Conservation (phyloP, 2,329 filamentous ascomycete genomes). For the Apiospora marii region DNA sequence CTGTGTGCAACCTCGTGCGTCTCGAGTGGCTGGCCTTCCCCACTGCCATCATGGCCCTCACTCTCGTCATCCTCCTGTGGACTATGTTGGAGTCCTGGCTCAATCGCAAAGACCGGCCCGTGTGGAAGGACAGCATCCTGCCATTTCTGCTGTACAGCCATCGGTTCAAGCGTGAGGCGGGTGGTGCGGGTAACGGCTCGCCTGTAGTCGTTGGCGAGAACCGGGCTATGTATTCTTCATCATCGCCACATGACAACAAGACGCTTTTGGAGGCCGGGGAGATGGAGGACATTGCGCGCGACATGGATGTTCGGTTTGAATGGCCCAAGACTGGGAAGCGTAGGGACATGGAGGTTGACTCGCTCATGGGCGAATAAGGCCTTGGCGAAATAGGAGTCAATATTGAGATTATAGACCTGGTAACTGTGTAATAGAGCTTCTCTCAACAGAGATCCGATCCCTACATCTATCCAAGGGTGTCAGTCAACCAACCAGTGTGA, state of each 20-base stretch:
- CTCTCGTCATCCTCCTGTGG: not conserved
- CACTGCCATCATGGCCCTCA: not conserved
- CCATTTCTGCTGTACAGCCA: not conserved
- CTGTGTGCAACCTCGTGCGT: not conserved
- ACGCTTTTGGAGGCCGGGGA: not conserved
- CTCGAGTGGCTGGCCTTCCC: not conserved
- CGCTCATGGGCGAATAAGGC: not conserved
- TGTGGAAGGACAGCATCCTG: not conserved
- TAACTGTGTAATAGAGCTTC: too few species aligned
- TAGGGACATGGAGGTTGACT: not conserved
- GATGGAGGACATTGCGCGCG: not conserved
- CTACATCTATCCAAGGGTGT: too few species aligned
- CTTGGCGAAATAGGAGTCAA: too few species aligned
- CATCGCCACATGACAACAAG: not conserved
- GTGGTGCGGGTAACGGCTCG: not conserved
- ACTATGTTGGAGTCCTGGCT: not conserved
- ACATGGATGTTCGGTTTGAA: not conserved
- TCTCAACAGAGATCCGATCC: too few species aligned
- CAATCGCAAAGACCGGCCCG: not conserved
- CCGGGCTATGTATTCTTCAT: not conserved
- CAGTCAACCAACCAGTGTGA: too few species aligned
- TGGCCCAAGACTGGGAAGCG: not conserved
- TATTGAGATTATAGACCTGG: too few species aligned
- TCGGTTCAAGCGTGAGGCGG: not conserved
- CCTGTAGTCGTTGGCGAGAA: not conserved